Evolutionary conservation across 345 rosid genomes (phyloP).

Genomic region (Chamaenerion angustifolium): DNA sequence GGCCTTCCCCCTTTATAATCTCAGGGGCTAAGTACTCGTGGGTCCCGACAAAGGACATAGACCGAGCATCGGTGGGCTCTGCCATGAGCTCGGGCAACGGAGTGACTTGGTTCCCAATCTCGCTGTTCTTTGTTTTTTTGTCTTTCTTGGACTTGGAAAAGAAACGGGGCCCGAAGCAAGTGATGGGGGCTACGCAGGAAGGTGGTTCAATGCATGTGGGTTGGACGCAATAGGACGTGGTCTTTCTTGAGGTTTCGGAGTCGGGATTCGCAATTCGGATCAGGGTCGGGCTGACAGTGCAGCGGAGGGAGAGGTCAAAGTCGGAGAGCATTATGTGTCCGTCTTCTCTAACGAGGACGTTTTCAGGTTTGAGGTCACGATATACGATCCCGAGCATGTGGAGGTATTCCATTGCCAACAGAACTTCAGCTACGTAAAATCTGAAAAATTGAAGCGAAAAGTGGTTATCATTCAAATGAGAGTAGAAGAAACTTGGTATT

Average conservation of each 20-base stretch:
- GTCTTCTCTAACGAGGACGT: constrained; percentile 58
- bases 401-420: constrained; percentile 57
- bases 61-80: constrained; percentile 83
- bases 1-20: constrained; percentile 90
- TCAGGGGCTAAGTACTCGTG: constrained; percentile 86
- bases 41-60: constrained; percentile 93
- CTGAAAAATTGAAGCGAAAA: constrained; percentile 15
- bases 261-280: constrained; percentile 45
- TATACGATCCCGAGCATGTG: constrained; percentile 72
- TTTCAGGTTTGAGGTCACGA: constrained; percentile 75
- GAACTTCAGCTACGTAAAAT: constrained; percentile 62
- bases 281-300: constrained; percentile 72
- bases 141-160: constrained; percentile 73
- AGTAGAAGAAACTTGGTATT: too few relatives aligned
- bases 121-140: constrained; percentile 45
- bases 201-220: constrained; percentile 80
- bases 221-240: constrained; percentile 58
- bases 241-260: constrained; percentile 57
- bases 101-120: constrained; percentile 61
- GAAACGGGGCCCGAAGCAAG: constrained; percentile 78
- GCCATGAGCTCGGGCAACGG: constrained; percentile 84
- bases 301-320: constrained; percentile 74
- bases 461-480: background rate
- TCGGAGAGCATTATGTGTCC: constrained; percentile 82
- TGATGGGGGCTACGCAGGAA: constrained; percentile 66